A percentile compares a stretch with the other conserved stretches of the same genome.
Evolutionary conservation across 2,329 filamentous ascomycete species (phyloP).

Genomic region (Harringtonia lauricola): DNA sequence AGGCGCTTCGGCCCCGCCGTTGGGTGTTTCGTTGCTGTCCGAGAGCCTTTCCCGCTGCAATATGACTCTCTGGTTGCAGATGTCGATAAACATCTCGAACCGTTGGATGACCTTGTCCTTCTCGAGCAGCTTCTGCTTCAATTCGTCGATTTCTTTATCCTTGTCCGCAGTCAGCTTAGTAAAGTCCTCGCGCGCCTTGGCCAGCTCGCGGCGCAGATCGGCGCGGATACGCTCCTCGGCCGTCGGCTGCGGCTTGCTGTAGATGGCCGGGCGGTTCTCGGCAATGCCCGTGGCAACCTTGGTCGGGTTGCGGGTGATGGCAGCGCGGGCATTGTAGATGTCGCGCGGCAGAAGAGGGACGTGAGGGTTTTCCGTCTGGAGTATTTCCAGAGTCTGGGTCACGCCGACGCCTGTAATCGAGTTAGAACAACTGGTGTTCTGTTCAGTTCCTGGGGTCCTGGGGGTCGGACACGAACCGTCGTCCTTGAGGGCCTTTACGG

Average conservation of each 20-base stretch:
- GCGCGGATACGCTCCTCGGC: constrained; percentile 53
- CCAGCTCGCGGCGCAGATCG: constrained; percentile 49
- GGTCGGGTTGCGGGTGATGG: constrained; percentile 53
- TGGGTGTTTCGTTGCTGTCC: constrained; percentile 16
- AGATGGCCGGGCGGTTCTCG: constrained; percentile 52
- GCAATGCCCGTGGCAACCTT: constrained; percentile 49
- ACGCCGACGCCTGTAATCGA: constrained; percentile 45
- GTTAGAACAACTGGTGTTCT: constrained; percentile 11
- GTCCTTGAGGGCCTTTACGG: constrained; percentile 55
- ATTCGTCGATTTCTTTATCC: constrained; percentile 44
- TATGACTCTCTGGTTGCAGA: constrained; percentile 57
- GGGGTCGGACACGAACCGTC: constrained; percentile 37
- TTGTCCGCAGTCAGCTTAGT: constrained; percentile 44
- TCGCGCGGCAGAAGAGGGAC: constrained; percentile 53
- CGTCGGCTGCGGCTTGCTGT: constrained; percentile 53
- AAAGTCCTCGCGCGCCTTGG: constrained; percentile 44
- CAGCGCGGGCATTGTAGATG: constrained; percentile 57
- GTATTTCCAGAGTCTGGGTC: constrained; percentile 53
- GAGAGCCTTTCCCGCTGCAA: constrained; percentile 44
- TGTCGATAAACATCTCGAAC: constrained; percentile 61
- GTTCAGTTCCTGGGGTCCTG: not conserved
- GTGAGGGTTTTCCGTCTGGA: constrained; percentile 52
- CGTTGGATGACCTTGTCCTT: constrained; percentile 51
- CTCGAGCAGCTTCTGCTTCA: constrained; percentile 49
- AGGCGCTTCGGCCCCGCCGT: not conserved